These are phyloP conservation scores for Euphorbia lathyris DNA, from an alignment of 345 rosid species.

Conservation along the genomic window DNA sequence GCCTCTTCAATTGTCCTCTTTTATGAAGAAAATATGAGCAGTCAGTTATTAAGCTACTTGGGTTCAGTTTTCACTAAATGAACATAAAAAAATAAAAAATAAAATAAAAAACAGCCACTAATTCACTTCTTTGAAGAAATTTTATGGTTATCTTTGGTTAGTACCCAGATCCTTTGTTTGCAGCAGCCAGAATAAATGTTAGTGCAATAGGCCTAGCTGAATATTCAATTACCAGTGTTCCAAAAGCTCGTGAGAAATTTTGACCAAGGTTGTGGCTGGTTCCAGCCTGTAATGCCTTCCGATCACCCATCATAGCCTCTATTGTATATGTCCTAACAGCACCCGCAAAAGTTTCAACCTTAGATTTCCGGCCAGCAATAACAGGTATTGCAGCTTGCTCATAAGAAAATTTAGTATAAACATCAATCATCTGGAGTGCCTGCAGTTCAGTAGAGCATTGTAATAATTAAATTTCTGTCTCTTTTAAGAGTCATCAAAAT, in stretches of 20 bases:
- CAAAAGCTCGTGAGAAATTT: slow-evolving; percentile 87
- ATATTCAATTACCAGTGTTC: slow-evolving; percentile 54
- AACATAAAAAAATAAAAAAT: background rate
- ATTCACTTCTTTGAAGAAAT: background rate
- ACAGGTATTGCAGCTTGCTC: slow-evolving; percentile 97
- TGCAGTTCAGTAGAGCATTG: slow-evolving; percentile 41
- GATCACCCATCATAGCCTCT: slow-evolving; percentile 99
- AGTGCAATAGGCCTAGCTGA: background rate
- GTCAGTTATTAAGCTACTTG: background rate
- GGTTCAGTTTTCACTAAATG: background rate
- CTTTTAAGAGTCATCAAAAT: background rate
- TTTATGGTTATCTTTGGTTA: background rate
- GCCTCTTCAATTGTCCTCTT: background rate
- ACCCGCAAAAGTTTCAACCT: slow-evolving; percentile 88
- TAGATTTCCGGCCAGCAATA: slow-evolving; percentile 85
- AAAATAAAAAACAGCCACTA: too few species aligned
- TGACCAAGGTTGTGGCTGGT: slow-evolving; percentile 94
- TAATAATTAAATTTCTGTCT: slow-evolving; percentile 17
- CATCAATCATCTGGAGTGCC: slow-evolving; percentile 85
- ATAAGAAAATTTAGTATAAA: slow-evolving; percentile 82
- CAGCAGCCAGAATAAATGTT: background rate
- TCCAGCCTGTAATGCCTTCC: slow-evolving; percentile 91
- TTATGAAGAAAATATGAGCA: background rate
- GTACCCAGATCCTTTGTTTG: background rate
- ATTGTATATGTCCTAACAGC: slow-evolving; percentile 83